These are phyloP conservation scores for Citrus trifoliata DNA, from an alignment of 345 rosid genomes.

Conservation along the genomic window DNA sequence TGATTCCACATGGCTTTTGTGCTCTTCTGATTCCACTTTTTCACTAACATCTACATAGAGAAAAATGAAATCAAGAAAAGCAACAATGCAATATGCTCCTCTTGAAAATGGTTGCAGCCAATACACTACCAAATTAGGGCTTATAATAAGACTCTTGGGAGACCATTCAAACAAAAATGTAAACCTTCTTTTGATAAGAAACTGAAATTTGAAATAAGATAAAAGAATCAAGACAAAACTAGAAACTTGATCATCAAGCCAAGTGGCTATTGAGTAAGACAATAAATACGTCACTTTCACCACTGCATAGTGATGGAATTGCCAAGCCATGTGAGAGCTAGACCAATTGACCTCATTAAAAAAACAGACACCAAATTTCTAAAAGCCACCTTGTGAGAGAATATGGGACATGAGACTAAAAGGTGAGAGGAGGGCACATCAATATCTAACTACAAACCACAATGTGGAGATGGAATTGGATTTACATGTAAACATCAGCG, in stretches of 20 bases:
- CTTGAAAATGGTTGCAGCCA: slow-evolving; percentile 13
- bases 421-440: not conserved
- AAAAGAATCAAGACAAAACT: slow-evolving; percentile 2
- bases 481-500: not conserved
- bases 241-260: not conserved
- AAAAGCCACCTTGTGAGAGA: not conserved
- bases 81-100: slow-evolving; percentile 20
- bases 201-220: not conserved
- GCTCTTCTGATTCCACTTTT: slow-evolving; percentile 24
- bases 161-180: slow-evolving; percentile 6
- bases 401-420: not conserved
- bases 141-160: slow-evolving; percentile 7
- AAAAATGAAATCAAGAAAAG: slow-evolving; percentile 30
- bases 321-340: not conserved
- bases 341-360: not conserved
- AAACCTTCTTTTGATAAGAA: not conserved
- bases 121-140: not conserved
- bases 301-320: not conserved
- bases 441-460: not conserved
- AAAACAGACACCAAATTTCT: not conserved
- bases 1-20: slow-evolving; percentile 16
- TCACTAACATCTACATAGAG: slow-evolving; percentile 46
- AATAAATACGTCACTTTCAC: not conserved
- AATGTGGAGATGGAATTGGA: not conserved
- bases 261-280: not conserved